Conservation (phyloP, 2,329 filamentous ascomycete species). For the Diaporthe destruens region DNA sequence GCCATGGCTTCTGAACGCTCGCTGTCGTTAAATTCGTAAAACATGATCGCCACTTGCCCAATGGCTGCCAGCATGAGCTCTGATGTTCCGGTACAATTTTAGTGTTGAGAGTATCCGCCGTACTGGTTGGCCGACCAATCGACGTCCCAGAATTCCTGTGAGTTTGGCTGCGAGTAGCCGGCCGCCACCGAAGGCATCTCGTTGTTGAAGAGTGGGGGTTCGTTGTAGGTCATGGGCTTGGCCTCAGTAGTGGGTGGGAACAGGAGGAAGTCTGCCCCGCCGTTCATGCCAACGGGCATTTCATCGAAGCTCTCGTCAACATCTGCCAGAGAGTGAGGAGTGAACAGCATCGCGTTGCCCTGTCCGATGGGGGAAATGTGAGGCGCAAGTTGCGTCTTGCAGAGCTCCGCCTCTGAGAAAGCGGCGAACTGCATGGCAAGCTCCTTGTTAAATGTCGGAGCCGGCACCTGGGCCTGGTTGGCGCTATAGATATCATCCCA, state of each 20-base stretch:
- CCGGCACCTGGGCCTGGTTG: conserved; percentile 46
- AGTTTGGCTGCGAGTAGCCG: conserved; percentile 65
- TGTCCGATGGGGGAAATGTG: conserved; percentile 79
- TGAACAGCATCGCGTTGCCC: conserved; percentile 76
- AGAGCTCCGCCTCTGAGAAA: conserved; percentile 54
- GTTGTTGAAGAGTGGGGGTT: conserved; percentile 57
- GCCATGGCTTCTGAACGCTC: neutral
- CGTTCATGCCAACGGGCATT: conserved; percentile 55
- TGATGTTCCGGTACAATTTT: conserved; percentile 35
- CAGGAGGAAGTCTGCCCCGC: conserved; percentile 73
- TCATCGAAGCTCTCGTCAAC: conserved; percentile 77
- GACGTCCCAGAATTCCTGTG: conserved; percentile 64
- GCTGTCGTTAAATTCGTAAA: conserved; percentile 40
- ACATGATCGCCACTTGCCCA: conserved; percentile 16
- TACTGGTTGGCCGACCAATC: conserved; percentile 56
- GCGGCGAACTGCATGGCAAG: conserved; percentile 58
- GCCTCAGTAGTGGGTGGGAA: conserved; percentile 60
- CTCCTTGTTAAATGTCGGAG: conserved; percentile 64
- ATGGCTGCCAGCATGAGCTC: neutral
- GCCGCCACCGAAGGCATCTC: conserved; percentile 64
- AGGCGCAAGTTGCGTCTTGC: conserved; percentile 55
- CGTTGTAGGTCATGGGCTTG: conserved; percentile 58
- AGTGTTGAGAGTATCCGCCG: conserved; percentile 48
- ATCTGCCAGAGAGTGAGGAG: conserved; percentile 71
- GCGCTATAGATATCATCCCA: conserved; percentile 74